These are phyloP conservation scores for Pseudogymnoascus sp. DNA, from an alignment of 2,329 filamentous ascomycete genomes.

Conservation along the genomic window DNA sequence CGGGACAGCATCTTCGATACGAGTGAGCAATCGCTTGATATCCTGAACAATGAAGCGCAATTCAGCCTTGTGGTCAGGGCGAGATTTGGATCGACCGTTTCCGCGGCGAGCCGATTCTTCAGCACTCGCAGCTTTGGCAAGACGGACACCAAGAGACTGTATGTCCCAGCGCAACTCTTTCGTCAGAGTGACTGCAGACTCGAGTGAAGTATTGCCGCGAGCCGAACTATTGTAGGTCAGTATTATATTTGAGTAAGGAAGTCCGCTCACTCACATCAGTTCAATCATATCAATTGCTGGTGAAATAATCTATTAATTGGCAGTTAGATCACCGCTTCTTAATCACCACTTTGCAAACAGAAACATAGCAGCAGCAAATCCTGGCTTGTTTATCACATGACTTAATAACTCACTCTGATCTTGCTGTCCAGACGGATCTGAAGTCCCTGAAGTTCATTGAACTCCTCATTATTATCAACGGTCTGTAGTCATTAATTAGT, in stretches of 20 bases:
- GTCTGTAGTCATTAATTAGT: slow-evolving; percentile 34
- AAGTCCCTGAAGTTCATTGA: slow-evolving; percentile 59
- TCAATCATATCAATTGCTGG: slow-evolving; percentile 90
- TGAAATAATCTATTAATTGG: slow-evolving; percentile 59
- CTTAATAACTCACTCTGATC: slow-evolving; percentile 55
- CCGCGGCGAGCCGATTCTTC: slow-evolving; percentile 44
- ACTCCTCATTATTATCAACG: slow-evolving; percentile 61
- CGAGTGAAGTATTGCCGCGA: slow-evolving; percentile 69
- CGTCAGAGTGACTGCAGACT: slow-evolving; percentile 76
- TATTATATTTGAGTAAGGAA: slow-evolving; percentile 28
- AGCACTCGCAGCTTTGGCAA: slow-evolving; percentile 60
- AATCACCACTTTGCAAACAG: neutral
- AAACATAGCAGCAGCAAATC: neutral
- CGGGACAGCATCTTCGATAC: slow-evolving; percentile 86
- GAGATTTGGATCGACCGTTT: slow-evolving; percentile 38
- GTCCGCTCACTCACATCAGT: slow-evolving; percentile 62
- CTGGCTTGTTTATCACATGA: neutral
- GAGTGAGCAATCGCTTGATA: slow-evolving; percentile 63
- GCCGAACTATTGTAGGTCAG: slow-evolving; percentile 43
- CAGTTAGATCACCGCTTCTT: neutral
- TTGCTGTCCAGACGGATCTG: slow-evolving; percentile 74
- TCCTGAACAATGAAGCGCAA: slow-evolving; percentile 63
- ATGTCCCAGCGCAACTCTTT: slow-evolving; percentile 80
- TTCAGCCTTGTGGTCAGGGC: slow-evolving; percentile 52
- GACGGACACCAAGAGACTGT: slow-evolving; percentile 63